A percentile compares a stretch with the other conserved stretches of the same genome.
phyloP scores from a whole-genome alignment of 306 rosid species.

The apple (Malus domestica) region ASM211411v1 NC_041799.1:29725501-29726000 shows the following conservation, averaged over 20 bases:
- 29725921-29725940: slow-evolving; percentile 41
- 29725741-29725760: not conserved
- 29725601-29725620: not conserved
- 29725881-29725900: slow-evolving; percentile 10
- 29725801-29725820: not conserved
- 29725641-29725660: not conserved
- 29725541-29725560: not conserved
- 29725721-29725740: not conserved
- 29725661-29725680: not conserved
- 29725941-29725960: slow-evolving; percentile 92
- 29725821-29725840: not conserved
- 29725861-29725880: not conserved
- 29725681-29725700: not conserved
- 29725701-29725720: not conserved
- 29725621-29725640: not conserved
- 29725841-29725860: not conserved
- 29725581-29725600: not conserved
- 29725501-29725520: not conserved
- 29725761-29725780: not conserved
- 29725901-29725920: slow-evolving; percentile 16
- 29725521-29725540: not conserved
- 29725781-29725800: not conserved
- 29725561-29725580: not conserved
- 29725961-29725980: slow-evolving; percentile 81
- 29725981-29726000: slow-evolving; percentile 83